Evolutionary conservation across 129 eudicot genomes (phyloP), one percentile per base, ranked within the genome.

Genomic region (Artemisia annua): DNA sequence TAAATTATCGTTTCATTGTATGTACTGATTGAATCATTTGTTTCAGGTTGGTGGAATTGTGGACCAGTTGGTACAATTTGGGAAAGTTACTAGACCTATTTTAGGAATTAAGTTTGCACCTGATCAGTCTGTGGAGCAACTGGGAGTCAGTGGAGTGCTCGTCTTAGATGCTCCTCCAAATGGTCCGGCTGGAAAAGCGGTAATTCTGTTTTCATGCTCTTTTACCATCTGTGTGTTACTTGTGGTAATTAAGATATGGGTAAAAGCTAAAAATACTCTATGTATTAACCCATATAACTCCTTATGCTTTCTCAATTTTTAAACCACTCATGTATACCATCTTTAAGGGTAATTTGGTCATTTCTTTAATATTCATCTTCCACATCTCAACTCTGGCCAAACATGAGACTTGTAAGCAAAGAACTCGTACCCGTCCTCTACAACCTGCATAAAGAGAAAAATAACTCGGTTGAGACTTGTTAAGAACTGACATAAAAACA

Each of bases 111-210:
- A 90, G 79, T 93, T 93, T 69, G 97, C 98, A 44, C 98, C 98
- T 63, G 98, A 93, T 81, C 96, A 90, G 79, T 87, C 98, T n/a
- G 96, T 93, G 20, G 98, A 93, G 85, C 98, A 93, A 79, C 86
- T 93, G 49, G 98, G 98, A 73, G 95, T 93, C 57, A 85, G 96
- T 70, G 98, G 98, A 43, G 98, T 93, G 53, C 98, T 93, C 67
- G 95, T 93, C 50, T 70, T 93, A 63, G 98, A 93, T 81, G 98
- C 98, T 81, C 98, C 98, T 18, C 70, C 80, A 48, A 81, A 84
- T 79, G 97, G 98, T 75, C 98, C 98, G 30, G 98, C 98, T 67
- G 98, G 98, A 75, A 93, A 93, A 87, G 98, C 98, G 74, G 98
- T 93, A 87, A 5, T 50, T 73, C 20, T 54, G 76, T 62, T 70